Conservation (phyloP, 108 stramenopile species). For the Nitzschia putrida region DNA sequence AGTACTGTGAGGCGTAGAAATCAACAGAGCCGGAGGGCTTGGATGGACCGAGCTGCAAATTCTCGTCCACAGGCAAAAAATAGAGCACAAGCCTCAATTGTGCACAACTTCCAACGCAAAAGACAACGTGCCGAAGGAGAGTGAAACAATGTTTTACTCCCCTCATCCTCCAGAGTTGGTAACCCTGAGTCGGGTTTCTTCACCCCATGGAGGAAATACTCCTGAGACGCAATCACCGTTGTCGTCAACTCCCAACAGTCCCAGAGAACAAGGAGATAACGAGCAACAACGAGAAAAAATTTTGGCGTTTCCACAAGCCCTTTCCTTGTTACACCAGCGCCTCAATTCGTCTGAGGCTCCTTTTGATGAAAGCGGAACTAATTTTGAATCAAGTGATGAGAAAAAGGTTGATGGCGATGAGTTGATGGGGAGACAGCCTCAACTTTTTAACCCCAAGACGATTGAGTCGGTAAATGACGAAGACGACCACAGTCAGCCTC, state of each 20-base stretch:
- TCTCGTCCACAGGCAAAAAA: no score
- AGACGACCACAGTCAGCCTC: slow-evolving; percentile 18
- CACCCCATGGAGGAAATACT: neutral
- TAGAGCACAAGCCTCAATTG: no score
- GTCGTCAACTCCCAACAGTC: slow-evolving; percentile 31
- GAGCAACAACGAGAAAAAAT: slow-evolving; percentile 2
- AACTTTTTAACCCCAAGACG: neutral
- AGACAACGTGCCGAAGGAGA: neutral
- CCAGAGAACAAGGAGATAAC: slow-evolving; percentile 12
- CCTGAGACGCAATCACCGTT: slow-evolving; percentile 24
- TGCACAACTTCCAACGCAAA: neutral
- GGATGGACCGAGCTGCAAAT: no score
- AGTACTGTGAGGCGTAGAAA: no score
- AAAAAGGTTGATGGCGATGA: slow-evolving; percentile 11
- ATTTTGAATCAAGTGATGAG: neutral
- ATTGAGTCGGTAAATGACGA: neutral
- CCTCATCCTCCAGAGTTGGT: slow-evolving; percentile 32
- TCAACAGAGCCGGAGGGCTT: no score
- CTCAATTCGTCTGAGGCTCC: slow-evolving; percentile 9
- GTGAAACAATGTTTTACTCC: slow-evolving; percentile 4
- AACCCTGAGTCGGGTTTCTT: slow-evolving; percentile 7
- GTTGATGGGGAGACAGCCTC: slow-evolving; percentile 6
- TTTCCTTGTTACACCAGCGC: neutral
- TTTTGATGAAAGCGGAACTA: slow-evolving; percentile 7
- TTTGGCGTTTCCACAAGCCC: neutral